Evolutionary conservation across 495 filamentous ascomycete species (phyloP), one percentile per base, ranked within the genome.

Genomic region (Tuber microsphaerosporum): DNA sequence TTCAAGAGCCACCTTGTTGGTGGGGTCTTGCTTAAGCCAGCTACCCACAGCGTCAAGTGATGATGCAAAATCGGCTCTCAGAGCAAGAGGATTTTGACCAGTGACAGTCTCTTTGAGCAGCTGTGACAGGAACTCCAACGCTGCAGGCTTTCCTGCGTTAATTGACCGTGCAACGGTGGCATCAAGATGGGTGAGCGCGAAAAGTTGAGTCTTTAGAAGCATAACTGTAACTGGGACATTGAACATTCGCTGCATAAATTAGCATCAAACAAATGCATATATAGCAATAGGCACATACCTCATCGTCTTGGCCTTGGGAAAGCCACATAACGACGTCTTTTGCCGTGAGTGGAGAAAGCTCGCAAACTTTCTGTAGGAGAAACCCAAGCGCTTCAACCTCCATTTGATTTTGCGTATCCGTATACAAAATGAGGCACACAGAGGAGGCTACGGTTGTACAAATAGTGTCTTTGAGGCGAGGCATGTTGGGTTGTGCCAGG

Each of bases 11-110:
- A 86, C 84, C 41, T 89, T 86, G 7, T 93, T 82, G 68, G 84
- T 86, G 16, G 92, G 89, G 46, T 96, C 92, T 75, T 94, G 90
- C 2, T 84, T 84, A 65, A 97, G 88, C 93, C 93, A 97, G 69
- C 91, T 87, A 82, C 91, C 92, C 73, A 97, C 89, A 68, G 90
- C 93, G 79, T 92, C 91, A 77, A 92, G 86, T 83, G 90, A 96
- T 75, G 88, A 88, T 17, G 92, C 91, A 84, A 97, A 97, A 84
- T 98, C 94, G 6, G 93, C 89, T 78, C 92, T 89, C 61, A 97
- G 85, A 2, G 91, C 92, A 26, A 90, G 85, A 0, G 93, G 92
- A 72, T 89, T 88, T 65, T 94, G 91, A 80, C 88, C 92, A 72
- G 96, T 88, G 5, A 97, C 85, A 22, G 93, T 88, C 42, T 91